A percentile compares a stretch with the other conserved stretches of the same genome.
Conservation (phyloP, 192 early-diverging fungal genomes). For the Funneliformis geosporum region DNA sequence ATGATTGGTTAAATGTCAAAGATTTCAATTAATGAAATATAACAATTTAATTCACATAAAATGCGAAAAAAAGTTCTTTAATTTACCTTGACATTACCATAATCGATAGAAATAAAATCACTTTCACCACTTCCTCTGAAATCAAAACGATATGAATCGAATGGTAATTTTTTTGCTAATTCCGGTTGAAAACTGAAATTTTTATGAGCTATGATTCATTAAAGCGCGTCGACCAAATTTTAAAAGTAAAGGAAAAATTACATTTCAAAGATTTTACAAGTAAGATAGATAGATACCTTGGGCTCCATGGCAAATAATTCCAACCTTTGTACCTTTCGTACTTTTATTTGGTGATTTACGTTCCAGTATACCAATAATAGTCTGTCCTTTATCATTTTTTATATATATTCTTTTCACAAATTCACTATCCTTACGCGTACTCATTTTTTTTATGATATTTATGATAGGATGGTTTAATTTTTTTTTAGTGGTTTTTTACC, state of each 20-base stretch:
- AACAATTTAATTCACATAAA: no score
- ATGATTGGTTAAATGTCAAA: no score
- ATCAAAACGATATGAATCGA: conserved; percentile 42
- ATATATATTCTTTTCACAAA: conserved; percentile 5
- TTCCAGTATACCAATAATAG: conserved; percentile 36
- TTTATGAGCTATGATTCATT: conserved; percentile 38
- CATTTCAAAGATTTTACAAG: background rate
- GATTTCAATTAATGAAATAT: no score
- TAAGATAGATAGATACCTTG: conserved; percentile 27
- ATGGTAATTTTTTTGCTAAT: conserved; percentile 40
- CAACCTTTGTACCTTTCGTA: conserved; percentile 8
- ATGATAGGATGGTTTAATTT: no score
- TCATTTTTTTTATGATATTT: no score
- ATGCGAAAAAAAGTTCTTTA: background rate
- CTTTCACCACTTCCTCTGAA: conserved; percentile 45
- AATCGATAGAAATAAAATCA: conserved; percentile 15
- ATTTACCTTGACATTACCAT: background rate
- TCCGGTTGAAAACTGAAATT: conserved; percentile 40
- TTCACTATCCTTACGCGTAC: background rate
- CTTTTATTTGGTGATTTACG: conserved; percentile 2
- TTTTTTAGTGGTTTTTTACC: no score
- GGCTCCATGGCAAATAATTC: conserved; percentile 37
- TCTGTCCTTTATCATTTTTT: conserved; percentile 26
- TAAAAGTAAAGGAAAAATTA: no score
- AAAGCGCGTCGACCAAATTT: no score